A percentile compares a stretch with the other conserved stretches of the same genome.
These are phyloP conservation scores for Solanum pimpinellifolium DNA, from an alignment of 257 asterid species.

Conservation along the genomic window DNA sequence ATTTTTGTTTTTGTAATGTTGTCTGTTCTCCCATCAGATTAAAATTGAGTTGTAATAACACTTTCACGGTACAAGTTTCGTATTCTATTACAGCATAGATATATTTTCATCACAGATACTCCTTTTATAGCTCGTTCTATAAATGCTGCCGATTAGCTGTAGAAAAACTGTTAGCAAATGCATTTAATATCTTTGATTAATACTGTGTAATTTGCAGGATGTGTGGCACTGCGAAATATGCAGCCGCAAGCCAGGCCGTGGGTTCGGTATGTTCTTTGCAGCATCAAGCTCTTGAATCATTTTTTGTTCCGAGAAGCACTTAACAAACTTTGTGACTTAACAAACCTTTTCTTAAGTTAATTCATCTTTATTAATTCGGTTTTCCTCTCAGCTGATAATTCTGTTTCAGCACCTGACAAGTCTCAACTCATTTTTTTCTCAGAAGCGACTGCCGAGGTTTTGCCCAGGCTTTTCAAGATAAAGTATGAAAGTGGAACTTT, in stretches of 20 bases:
- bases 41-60: not conserved
- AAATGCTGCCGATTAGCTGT: not conserved
- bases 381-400: not conserved
- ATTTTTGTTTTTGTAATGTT: not conserved
- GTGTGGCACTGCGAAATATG: constrained; percentile 98
- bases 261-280: constrained; percentile 53
- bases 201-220: constrained; percentile 43
- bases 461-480: constrained; percentile 81
- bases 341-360: not conserved
- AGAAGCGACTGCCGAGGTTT: constrained; percentile 97
- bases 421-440: constrained; percentile 5
- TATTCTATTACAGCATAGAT: not conserved
- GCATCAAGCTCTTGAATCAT: not conserved
- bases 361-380: not conserved
- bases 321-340: not conserved
- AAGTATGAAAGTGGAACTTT: constrained; percentile 88
- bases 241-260: constrained; percentile 96
- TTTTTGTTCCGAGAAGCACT: not conserved
- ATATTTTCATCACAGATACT: not conserved
- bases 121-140: not conserved
- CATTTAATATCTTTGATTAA: not conserved
- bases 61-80: no score
- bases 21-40: not conserved
- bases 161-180: not conserved
- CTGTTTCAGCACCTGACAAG: constrained; percentile 1